Percentiles rank a stretch among this genome's conserved stretches.
phyloP scores from a whole-genome alignment of 371 early-diverging fungal species.

The Mortierella sp. region DNA sequence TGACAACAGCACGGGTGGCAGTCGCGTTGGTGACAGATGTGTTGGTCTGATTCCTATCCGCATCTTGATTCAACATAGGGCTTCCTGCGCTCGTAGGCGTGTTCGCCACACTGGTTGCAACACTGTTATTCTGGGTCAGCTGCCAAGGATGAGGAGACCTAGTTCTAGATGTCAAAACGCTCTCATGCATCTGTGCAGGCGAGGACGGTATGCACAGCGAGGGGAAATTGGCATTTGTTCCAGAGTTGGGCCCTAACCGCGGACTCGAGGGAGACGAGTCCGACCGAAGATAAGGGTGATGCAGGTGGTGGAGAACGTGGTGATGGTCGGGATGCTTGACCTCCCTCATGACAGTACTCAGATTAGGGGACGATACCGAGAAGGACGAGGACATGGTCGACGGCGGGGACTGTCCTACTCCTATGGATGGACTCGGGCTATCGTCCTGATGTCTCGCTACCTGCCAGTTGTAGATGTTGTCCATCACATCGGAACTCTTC shows the following conservation, averaged over 20 bases:
- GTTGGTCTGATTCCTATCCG: slow-evolving; percentile 11
- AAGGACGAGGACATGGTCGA: slow-evolving; percentile 16
- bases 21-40: not conserved
- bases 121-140: slow-evolving; percentile 35
- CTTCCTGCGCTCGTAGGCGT: slow-evolving; percentile 39
- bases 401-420: slow-evolving; percentile 11
- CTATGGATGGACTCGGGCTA: slow-evolving; percentile 40
- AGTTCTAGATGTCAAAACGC: slow-evolving; percentile 26
- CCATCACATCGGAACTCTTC: slow-evolving; percentile 55
- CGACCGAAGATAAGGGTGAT: slow-evolving; percentile 48
- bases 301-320: slow-evolving; percentile 49
- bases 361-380: slow-evolving; percentile 34
- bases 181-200: slow-evolving; percentile 42
- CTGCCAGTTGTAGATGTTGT: slow-evolving; percentile 54
- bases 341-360: slow-evolving; percentile 33
- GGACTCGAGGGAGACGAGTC: slow-evolving; percentile 53
- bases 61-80: slow-evolving; percentile 33
- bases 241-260: slow-evolving; percentile 21
- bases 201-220: slow-evolving; percentile 52
- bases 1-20: slow-evolving; percentile 15
- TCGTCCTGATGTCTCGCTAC: slow-evolving; percentile 55
- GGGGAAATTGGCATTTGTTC: slow-evolving; percentile 29
- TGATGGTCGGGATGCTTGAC: slow-evolving; percentile 55
- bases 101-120: slow-evolving; percentile 37
- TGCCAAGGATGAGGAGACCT: slow-evolving; percentile 45